A percentile compares a stretch with the other conserved stretches of the same genome.
Evolutionary conservation across 2,329 filamentous ascomycete genomes (phyloP).

Genomic region (Colletotrichum aenigma): DNA sequence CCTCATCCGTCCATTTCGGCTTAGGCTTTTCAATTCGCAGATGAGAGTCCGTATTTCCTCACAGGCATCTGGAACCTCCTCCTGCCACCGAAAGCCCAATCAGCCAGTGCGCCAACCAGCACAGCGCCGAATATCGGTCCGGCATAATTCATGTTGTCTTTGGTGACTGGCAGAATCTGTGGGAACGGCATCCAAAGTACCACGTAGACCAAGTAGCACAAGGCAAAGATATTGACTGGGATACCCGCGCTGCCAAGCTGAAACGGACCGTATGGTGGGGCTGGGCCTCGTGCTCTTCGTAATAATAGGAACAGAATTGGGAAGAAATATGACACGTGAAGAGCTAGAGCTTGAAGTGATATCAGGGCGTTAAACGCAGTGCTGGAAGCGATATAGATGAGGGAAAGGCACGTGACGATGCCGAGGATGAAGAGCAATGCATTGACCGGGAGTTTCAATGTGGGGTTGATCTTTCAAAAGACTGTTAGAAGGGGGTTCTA

Average conservation of each 20-base stretch:
- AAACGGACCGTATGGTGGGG: not conserved
- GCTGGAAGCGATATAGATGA: not conserved
- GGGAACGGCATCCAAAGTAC: constrained; percentile 2
- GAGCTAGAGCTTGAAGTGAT: not conserved
- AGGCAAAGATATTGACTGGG: not conserved
- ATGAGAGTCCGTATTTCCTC: not conserved
- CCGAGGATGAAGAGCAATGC: not conserved
- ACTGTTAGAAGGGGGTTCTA: not conserved
- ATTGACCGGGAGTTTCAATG: not conserved
- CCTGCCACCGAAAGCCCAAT: not conserved
- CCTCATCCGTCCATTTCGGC: not conserved
- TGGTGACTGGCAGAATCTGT: not conserved
- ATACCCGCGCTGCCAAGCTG: not conserved
- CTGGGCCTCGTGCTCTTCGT: not conserved
- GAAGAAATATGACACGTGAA: not conserved
- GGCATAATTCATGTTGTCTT: not conserved
- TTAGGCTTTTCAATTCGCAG: not conserved
- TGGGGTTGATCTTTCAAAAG: not conserved
- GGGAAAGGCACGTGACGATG: not conserved
- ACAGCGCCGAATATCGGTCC: not conserved
- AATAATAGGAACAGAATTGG: not conserved
- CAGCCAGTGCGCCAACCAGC: not conserved
- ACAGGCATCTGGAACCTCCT: not conserved
- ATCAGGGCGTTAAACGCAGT: not conserved
- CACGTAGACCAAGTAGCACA: not conserved